Percentiles rank a stretch among this genome's conserved stretches.
These are phyloP conservation scores for Coelastrella sp. DNA, from an alignment of 139 green algal species.

Conservation along the genomic window DNA sequence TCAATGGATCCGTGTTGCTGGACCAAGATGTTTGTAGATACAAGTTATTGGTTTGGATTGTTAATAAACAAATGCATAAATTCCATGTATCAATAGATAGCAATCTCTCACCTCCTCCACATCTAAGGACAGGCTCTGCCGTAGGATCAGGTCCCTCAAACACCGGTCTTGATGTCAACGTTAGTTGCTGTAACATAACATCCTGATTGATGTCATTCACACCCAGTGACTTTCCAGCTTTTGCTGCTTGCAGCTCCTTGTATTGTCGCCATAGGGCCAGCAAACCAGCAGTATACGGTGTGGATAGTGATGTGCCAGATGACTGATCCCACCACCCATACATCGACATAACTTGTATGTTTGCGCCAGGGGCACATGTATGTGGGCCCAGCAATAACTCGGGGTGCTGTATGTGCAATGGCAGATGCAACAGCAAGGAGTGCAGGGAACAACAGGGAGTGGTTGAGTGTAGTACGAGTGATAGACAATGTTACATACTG, in stretches of 20 bases:
- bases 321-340: background rate
- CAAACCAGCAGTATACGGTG: conserved; percentile 9
- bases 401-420: background rate
- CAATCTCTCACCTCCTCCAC: background rate
- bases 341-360: background rate
- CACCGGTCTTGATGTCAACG: background rate
- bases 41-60: too few species aligned
- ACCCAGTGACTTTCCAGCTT: background rate
- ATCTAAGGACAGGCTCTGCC: background rate
- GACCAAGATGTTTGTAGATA: too few species aligned
- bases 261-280: conserved; percentile 29
- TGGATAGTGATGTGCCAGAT: background rate
- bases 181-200: background rate
- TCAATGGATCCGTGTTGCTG: too few species aligned
- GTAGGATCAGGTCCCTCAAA: background rate
- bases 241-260: background rate
- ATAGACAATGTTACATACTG: background rate
- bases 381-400: background rate
- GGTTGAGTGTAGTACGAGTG: background rate
- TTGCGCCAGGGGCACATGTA: background rate
- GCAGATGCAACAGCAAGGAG: background rate
- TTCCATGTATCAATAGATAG: too few species aligned
- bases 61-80: too few species aligned
- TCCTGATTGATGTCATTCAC: background rate
- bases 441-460: background rate